Evolutionary conservation across 2,329 filamentous ascomycete genomes (phyloP), one percentile per base, ranked within the genome.

Genomic region (Neonectria magnoliae): DNA sequence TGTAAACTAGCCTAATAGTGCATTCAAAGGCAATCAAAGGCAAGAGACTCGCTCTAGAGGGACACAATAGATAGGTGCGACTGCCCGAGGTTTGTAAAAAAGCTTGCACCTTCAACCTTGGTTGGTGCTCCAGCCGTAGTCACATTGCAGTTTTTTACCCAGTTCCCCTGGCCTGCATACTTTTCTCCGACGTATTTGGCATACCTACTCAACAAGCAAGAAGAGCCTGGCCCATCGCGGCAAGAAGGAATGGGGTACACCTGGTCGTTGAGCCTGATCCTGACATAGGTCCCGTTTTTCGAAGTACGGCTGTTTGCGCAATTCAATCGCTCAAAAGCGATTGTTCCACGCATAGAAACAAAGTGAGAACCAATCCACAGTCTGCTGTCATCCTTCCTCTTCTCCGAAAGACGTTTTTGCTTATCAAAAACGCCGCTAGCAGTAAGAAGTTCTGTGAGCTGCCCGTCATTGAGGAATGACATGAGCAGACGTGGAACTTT

Each of bases 401-500:
- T 82, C 2, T 80, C 77, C 0, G 85, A 80, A 1, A 91, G 81
- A 2, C 80, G 73, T 3, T 76, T 70, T 69, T 90, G 83, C 9
- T 81, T 78, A 65, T 91, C 88, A 68, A 89, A 91, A 1, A 91
- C 83, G 1, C 89, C 90, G 16, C 85, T 83, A 6, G 84, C 83
- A 1, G 87, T 84, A 0, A 86, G 83, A 7, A 91, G 79, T 76
- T 91, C 85, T 53, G 84, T 88, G 44, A 91, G 82, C 71, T 91
- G 89, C 4, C 89, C 88, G 69, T 91, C 89, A 64, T 91, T 90
- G 41, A 88, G 79, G 74, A 92, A 92, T 1, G 82, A 82, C 54
- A 88, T 84, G 11, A 91, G 81, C 20, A 92, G 79, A 44, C 83
- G 85, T 6, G 88, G 88, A 0, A 90, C 73, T 3, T 75, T 71